Evolutionary conservation across 192 early-diverging fungal species (phyloP).

Genomic region (Rhizophagus prolifer): DNA sequence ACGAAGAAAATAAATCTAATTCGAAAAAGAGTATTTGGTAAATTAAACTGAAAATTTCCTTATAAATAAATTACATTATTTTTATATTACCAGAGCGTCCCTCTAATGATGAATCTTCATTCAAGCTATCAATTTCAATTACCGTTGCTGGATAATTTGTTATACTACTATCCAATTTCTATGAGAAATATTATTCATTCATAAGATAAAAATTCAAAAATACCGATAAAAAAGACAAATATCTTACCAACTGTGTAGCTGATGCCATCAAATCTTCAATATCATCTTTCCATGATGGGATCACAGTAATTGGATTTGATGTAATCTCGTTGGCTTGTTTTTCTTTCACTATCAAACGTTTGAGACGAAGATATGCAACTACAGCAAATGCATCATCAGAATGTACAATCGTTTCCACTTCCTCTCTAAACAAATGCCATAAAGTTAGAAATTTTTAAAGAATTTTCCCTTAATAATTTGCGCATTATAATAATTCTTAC

Average conservation of each 20-base stretch:
- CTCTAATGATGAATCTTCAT: background rate
- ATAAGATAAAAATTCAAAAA: background rate
- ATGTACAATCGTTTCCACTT: slow-evolving; percentile 71
- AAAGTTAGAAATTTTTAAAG: background rate
- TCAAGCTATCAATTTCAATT: background rate
- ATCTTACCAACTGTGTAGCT: background rate
- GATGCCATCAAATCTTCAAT: background rate
- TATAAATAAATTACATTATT: background rate
- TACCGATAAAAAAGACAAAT: background rate
- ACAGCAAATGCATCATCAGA: slow-evolving; percentile 80
- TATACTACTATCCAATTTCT: background rate
- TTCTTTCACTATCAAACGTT: slow-evolving; percentile 63
- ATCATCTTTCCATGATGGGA: slow-evolving; percentile 15
- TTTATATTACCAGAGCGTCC: background rate
- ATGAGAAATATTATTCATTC: background rate
- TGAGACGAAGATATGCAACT: slow-evolving; percentile 79
- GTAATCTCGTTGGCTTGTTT: slow-evolving; percentile 48
- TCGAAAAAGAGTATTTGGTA: background rate
- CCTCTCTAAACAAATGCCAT: slow-evolving; percentile 54
- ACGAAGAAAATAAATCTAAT: slow-evolving; percentile 11
- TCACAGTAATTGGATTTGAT: background rate
- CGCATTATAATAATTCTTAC: slow-evolving; percentile 44
- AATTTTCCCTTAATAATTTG: background rate
- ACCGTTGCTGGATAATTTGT: background rate
- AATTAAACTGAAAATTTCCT: background rate